phyloP scores from a whole-genome alignment of 768 basidiomycete species.

The Kockovaella imperatae region DNA sequence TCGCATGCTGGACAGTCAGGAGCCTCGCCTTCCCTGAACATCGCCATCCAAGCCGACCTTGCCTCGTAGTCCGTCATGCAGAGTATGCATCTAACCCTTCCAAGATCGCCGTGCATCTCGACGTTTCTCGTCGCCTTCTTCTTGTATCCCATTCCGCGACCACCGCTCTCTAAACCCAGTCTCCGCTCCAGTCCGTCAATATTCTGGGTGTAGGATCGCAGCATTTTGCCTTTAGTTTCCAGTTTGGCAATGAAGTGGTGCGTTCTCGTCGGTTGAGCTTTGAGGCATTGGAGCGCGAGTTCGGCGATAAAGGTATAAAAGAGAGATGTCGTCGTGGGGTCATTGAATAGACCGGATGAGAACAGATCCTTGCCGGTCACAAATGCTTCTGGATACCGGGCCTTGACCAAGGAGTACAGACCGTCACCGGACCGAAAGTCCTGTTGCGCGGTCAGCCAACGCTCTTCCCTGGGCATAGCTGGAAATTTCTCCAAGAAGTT shows the following conservation, averaged over 20 bases:
- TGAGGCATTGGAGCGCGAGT: constrained; percentile 61
- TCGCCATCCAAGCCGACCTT: constrained; percentile 54
- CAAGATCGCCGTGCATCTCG: constrained; percentile 90
- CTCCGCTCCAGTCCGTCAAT: constrained; percentile 88
- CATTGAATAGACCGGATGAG: constrained; percentile 82
- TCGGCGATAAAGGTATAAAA: constrained; percentile 94
- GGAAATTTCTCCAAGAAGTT: too few species aligned
- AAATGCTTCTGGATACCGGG: constrained; percentile 70
- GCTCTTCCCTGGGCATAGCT: too few species aligned
- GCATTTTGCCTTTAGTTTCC: constrained; percentile 70
- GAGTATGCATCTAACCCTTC: constrained; percentile 75
- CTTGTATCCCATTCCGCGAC: constrained; percentile 58
- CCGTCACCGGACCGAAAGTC: constrained; percentile 95
- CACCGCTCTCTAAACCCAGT: constrained; percentile 64
- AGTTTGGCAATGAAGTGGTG: constrained; percentile 81
- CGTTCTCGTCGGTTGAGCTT: constrained; percentile 70
- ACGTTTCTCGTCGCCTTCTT: constrained; percentile 73
- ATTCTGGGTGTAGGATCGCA: constrained; percentile 94
- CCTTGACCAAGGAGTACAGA: constrained; percentile 80
- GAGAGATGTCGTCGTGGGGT: constrained; percentile 71
- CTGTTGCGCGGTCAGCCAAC: constrained; percentile 51
- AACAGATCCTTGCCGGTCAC: constrained; percentile 92
- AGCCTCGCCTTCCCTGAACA: constrained; percentile 63
- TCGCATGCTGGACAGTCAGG: constrained; percentile 83
- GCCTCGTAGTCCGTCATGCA: constrained; percentile 76